Evolutionary conservation across 768 basidiomycete genomes (phyloP).

Genomic region (Auriculariales sp.): DNA sequence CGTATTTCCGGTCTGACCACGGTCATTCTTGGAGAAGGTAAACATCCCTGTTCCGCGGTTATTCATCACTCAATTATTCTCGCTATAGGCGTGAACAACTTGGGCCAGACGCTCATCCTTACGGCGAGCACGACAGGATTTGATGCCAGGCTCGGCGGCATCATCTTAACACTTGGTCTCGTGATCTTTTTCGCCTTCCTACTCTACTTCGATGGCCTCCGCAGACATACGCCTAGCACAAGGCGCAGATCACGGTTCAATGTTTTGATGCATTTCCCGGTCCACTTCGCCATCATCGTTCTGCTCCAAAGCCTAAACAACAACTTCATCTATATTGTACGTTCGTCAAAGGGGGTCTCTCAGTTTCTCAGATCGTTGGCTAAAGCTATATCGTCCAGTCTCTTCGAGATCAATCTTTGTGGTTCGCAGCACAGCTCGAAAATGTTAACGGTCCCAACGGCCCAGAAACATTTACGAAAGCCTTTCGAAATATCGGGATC

Average conservation of each 20-base stretch:
- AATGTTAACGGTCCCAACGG: too few species aligned
- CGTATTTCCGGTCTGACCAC: background rate
- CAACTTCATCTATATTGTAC: background rate
- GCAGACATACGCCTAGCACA: background rate
- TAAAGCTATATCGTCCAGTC: too few species aligned
- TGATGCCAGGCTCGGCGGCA: background rate
- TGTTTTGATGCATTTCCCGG: background rate
- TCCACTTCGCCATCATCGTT: background rate
- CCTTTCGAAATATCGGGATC: background rate
- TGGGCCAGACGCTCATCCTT: background rate
- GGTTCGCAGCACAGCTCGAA: too few species aligned
- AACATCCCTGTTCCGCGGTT: background rate
- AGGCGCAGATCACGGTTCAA: background rate
- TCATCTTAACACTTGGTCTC: background rate
- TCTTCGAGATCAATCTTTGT: too few species aligned
- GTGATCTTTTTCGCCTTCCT: background rate
- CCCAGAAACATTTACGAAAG: too few species aligned
- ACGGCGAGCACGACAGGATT: background rate
- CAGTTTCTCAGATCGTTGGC: too few species aligned
- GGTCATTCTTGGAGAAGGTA: background rate
- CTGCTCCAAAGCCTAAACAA: background rate
- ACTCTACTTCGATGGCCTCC: background rate
- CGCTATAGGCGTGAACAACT: background rate
- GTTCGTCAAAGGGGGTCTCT: too few species aligned
- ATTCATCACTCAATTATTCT: background rate